Conservation (phyloP, 176 grass and related monocot species). For the Ampelocalamus luodianensis region DNA sequence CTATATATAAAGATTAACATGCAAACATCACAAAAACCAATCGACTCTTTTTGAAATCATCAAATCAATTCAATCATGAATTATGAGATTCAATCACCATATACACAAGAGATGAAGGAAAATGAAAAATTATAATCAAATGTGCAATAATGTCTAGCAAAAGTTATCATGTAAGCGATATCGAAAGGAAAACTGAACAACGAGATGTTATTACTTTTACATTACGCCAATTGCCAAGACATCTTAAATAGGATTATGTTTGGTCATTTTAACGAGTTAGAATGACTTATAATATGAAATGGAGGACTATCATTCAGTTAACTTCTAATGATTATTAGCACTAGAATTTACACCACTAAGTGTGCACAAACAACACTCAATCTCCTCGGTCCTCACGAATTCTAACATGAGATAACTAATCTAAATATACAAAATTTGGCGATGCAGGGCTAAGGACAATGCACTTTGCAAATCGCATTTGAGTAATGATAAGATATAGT, state of each 20-base stretch:
- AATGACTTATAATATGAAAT: conserved; percentile 4
- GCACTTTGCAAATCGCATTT: conserved; percentile 1
- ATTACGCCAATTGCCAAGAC: not conserved
- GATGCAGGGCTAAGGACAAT: not conserved
- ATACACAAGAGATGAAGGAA: not conserved
- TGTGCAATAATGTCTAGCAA: not conserved
- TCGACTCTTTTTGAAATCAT: too few species aligned
- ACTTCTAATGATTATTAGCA: not conserved
- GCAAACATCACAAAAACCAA: too few species aligned
- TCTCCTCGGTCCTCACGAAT: not conserved
- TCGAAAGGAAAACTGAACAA: not conserved
- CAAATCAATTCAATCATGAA: too few species aligned
- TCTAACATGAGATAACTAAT: not conserved
- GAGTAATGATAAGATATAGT: not conserved
- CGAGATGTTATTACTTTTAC: not conserved
- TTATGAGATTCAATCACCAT: not conserved
- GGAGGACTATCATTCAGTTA: not conserved
- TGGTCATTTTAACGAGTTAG: not conserved
- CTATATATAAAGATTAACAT: too few species aligned
- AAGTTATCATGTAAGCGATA: not conserved
- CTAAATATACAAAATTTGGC: not conserved
- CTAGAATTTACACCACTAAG: not conserved
- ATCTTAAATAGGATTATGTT: not conserved
- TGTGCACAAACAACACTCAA: not conserved
- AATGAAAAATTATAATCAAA: not conserved